Percentiles rank a stretch among this genome's conserved stretches.
These are phyloP conservation scores for Aureobasidium sp. DNA, from an alignment of 2,329 filamentous ascomycete genomes.

Conservation along the genomic window DNA sequence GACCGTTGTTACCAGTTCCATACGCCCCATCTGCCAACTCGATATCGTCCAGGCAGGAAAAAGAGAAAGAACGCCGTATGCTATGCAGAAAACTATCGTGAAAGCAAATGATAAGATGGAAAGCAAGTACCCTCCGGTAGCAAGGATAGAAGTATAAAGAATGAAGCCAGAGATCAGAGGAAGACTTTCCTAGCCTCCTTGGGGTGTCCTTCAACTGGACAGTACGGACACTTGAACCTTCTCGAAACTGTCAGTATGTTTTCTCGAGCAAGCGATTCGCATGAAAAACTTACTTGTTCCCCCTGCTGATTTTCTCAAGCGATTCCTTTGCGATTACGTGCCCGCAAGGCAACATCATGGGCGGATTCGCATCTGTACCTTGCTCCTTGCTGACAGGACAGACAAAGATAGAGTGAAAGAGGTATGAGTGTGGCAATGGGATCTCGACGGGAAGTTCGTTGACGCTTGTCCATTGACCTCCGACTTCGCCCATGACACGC, in stretches of 20 bases:
- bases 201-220: conserved; percentile 72
- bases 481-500: conserved; percentile 77
- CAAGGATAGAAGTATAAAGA: background rate
- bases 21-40: background rate
- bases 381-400: conserved; percentile 97
- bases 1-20: background rate
- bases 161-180: conserved; percentile 21
- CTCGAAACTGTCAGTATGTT: conserved; percentile 22
- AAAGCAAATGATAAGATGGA: background rate
- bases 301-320: conserved; percentile 71
- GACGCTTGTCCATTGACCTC: conserved; percentile 89
- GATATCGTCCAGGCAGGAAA: background rate
- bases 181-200: conserved; percentile 67
- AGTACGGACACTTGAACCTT: conserved; percentile 94
- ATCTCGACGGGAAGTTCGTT: conserved; percentile 77
- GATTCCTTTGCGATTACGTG: conserved; percentile 88
- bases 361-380: conserved; percentile 83
- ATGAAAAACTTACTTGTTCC: conserved; percentile 32
- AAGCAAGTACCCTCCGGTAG: background rate
- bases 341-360: conserved; percentile 94
- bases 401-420: conserved; percentile 94
- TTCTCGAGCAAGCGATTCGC: background rate
- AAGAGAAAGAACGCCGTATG: background rate
- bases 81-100: background rate
- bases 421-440: conserved; percentile 55